Evolutionary conservation across 108 stramenopile species (phyloP), one percentile per base, ranked within the genome.

Genomic region (Stephanodiscus triporus): DNA sequence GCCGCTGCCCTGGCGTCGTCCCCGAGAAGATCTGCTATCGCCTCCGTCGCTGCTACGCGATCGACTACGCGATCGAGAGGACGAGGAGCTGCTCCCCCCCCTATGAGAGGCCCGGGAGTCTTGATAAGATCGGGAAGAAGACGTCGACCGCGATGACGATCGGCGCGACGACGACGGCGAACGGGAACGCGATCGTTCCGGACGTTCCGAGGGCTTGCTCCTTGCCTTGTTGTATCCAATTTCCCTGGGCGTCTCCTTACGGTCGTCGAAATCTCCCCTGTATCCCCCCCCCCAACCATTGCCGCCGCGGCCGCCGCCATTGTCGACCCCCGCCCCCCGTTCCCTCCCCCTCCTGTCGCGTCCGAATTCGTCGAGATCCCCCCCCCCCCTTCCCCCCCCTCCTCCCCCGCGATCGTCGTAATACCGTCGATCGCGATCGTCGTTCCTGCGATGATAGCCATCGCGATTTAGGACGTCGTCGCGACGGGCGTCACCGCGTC

Each of bases 361-460:
- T 10, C 80, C 75, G 38, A 75, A 76, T 62, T 70, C 80, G 40
- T 76, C 80, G 6, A 71, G 40, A 19, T 36, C 66, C 19, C 54
- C 77, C 40, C 72, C 43, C 4, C 73, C 7, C 1, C 47, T 26
- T 2, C 10, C 53, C 7, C 68, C n/a, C 8, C 65, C 58, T 37
- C 65, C 47, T 19, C 65, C 32, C 23, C 48, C 37, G n/a, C 64
- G 17, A 43, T 76, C 37, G 51, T 34, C 48, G 70, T 60, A 23
- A 6, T 50, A 22, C 20, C 8, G 29, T 42, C 30, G 17, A 36
- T 29, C 19, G 26, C 16, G 43, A 17, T 49, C 16, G n/a, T 57
- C 58, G 57, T 32, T 67, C 57, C 29, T 43, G n/a, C n/a, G n/a
- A 20, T 40, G 26, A 57, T 57, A 37, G 27, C 26, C 47, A 27